Evolutionary conservation across 805 yeast genomes (phyloP).

Genomic region (Sugiyamaella lignohabitans): DNA sequence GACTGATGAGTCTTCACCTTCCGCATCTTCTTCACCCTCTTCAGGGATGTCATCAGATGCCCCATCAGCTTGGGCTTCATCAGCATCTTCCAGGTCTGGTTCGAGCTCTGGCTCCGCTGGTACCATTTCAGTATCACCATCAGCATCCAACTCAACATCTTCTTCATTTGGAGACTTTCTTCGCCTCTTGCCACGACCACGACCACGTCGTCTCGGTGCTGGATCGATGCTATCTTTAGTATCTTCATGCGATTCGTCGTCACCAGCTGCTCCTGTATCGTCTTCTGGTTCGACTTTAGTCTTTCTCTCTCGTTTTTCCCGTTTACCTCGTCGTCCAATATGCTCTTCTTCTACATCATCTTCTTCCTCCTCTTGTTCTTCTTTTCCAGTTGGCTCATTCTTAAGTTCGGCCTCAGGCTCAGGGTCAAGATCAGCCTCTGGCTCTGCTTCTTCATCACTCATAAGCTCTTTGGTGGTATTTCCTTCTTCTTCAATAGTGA

Average conservation of each 20-base stretch:
- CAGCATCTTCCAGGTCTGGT: constrained; percentile 12
- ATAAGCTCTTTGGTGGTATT: constrained; percentile 5
- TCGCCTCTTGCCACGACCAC: constrained; percentile 11
- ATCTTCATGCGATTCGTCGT: constrained; percentile 6
- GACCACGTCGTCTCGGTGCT: constrained; percentile 5
- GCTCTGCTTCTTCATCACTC: constrained; percentile 1
- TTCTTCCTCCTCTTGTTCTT: background rate
- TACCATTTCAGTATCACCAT: background rate
- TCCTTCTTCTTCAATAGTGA: background rate
- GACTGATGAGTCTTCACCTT: constrained; percentile 23
- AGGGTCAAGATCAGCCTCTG: constrained; percentile 3
- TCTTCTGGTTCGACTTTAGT: constrained; percentile 7
- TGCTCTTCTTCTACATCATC: constrained; percentile 10
- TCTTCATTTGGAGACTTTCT: constrained; percentile 12
- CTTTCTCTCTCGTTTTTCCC: constrained; percentile 8
- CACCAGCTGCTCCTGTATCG: constrained; percentile 8
- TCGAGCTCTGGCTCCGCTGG: constrained; percentile 1
- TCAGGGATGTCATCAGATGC: constrained; percentile 14
- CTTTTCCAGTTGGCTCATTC: constrained; percentile 3
- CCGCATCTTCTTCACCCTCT: constrained; percentile 13
- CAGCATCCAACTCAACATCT: constrained; percentile 17
- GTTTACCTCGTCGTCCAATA: constrained; percentile 6
- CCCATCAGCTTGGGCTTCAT: constrained; percentile 10
- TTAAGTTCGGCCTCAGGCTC: constrained; percentile 7
- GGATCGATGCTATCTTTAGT: constrained; percentile 1